Evolutionary conservation across 2,329 filamentous ascomycete species (phyloP), one percentile per base, ranked within the genome.

Genomic region (Chrysoporthe deuterocubensis): DNA sequence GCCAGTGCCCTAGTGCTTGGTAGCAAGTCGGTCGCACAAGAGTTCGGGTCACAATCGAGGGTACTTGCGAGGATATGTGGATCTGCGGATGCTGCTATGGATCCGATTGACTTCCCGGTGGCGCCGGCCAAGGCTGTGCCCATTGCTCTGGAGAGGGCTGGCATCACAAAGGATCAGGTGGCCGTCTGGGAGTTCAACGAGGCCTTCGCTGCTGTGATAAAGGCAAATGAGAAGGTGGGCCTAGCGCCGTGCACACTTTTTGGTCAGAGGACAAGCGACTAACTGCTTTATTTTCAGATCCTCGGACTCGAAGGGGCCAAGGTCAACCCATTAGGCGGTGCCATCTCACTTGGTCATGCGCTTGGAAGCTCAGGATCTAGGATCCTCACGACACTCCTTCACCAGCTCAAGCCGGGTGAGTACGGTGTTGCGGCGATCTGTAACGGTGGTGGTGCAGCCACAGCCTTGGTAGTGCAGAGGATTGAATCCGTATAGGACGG

Each of bases 181-280:
- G 90, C 95, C 5, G 83, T 97, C 32, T 98, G 96, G 95, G 96
- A 98, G 79, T 97, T 99, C 80, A 99, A 99, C 79, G 96, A 99
- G 82, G 96, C 96, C 0, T 99, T 99, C 77, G 95, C 96, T 40
- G 93, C 92, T 4, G 94, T 97, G 42, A 96, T 97, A 79, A 94
- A 96, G 77, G 94, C 95, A 54, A 97, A 98, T 76, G 91, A 93
- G 75, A 94, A 97, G 87, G 90, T 90, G 75, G 70, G 72, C 66
- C 48, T n/a, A 21, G 26, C 34, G 65, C 40, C 61, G 59, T 26
- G 8, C 43, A 52, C 21, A 43, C 11, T 26, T n/a, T 13, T 21
- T 37, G 8, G n/a, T 34, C 2, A 11, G 14, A 13, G 32, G 43
- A n/a, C 43, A 37, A 14, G 18, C 50, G 21, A 60, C 63, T 61